Percentiles rank a stretch among this genome's conserved stretches.
Evolutionary conservation across 2,329 filamentous ascomycete species (phyloP).

Genomic region (Trichoderma koningii): DNA sequence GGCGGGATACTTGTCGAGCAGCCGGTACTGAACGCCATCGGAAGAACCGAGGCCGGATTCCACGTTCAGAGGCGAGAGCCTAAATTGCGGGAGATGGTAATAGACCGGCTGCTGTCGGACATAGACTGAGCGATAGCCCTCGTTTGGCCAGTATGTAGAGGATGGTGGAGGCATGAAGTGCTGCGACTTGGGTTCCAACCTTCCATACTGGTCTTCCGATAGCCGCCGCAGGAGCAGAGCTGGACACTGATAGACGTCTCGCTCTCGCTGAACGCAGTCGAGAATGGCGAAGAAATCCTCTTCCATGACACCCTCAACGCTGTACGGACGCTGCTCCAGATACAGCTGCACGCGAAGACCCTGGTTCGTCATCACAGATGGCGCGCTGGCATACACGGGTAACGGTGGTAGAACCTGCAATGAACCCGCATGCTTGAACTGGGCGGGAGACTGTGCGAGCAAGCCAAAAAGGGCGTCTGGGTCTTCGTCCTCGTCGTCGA

Average conservation of each 20-base stretch:
- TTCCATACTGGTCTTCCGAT: slow-evolving; percentile 27
- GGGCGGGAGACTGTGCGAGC: slow-evolving; percentile 26
- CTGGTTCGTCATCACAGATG: slow-evolving; percentile 26
- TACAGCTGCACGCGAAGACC: slow-evolving; percentile 26
- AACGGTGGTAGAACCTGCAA: slow-evolving; percentile 22
- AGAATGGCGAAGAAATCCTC: slow-evolving; percentile 22
- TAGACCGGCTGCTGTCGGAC: slow-evolving; percentile 21
- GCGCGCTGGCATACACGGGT: slow-evolving; percentile 24
- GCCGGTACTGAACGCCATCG: slow-evolving; percentile 22
- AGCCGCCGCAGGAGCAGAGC: slow-evolving; percentile 25
- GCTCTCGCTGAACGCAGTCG: slow-evolving; percentile 17
- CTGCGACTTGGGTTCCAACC: slow-evolving; percentile 22
- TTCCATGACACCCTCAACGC: not conserved
- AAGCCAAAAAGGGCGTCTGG: slow-evolving; percentile 24
- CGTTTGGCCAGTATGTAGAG: not conserved
- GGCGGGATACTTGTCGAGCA: slow-evolving; percentile 18
- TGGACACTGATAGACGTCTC: slow-evolving; percentile 19
- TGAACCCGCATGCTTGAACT: slow-evolving; percentile 23
- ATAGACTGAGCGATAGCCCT: slow-evolving; percentile 19
- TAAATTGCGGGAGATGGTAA: slow-evolving; percentile 22
- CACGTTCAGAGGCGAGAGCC: slow-evolving; percentile 19
- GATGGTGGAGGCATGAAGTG: slow-evolving; percentile 13
- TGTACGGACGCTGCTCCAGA: not conserved
- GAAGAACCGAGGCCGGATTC: slow-evolving; percentile 6
- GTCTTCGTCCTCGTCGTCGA: slow-evolving; percentile 26